Conservation (phyloP, 1,139 yeast genomes). For the Pichia norvegensis region DNA sequence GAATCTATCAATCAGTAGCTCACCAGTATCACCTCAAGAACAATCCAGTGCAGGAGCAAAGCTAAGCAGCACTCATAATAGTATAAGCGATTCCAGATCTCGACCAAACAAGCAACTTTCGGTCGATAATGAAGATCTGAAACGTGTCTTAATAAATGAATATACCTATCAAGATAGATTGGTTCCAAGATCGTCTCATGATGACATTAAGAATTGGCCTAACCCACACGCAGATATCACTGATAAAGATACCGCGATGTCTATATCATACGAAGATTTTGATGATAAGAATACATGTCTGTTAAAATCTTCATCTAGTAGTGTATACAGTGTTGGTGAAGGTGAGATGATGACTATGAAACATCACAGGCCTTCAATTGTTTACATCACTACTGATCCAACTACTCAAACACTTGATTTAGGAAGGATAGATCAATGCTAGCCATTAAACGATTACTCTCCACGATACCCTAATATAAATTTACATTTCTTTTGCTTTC, state of each 20-base stretch:
- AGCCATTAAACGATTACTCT: neutral
- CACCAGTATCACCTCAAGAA: neutral
- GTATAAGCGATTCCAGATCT: neutral
- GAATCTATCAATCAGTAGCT: conserved; percentile 7
- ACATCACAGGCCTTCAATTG: conserved; percentile 2
- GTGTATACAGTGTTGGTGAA: neutral
- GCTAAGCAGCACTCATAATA: neutral
- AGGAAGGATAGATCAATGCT: conserved; percentile 1
- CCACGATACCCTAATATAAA: neutral
- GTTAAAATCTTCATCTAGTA: conserved; percentile 1
- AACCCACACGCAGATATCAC: neutral
- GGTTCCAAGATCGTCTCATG: neutral
- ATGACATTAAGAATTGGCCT: neutral
- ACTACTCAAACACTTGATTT: conserved; percentile 4
- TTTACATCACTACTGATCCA: conserved; percentile 3
- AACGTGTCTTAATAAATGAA: neutral
- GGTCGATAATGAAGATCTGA: neutral
- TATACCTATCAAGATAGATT: neutral
- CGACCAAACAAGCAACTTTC: neutral
- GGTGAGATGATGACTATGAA: neutral
- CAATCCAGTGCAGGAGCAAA: neutral
- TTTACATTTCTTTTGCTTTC: neutral
- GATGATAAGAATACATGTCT: conserved; percentile 4
- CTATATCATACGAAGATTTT: neutral
- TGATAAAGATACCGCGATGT: neutral